Conservation (phyloP, 1,284 basidiomycete species). For the Laetiporus sulphureus region DNA sequence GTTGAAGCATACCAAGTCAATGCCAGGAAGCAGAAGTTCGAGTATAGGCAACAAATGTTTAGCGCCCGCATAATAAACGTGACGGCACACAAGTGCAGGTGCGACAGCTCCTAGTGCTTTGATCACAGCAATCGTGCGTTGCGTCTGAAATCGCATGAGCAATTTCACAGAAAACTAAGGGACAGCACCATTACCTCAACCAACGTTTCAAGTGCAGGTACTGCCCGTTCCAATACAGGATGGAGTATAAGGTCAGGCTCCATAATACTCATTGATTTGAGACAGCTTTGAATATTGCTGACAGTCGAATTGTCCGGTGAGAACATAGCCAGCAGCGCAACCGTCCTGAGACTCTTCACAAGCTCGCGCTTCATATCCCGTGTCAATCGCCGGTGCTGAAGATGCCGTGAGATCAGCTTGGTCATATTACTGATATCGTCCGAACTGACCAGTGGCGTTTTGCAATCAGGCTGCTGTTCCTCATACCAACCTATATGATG, state of each 20-base stretch:
- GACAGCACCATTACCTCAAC: conserved; percentile 70
- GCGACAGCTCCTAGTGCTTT: conserved; percentile 80
- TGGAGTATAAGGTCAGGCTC: conserved; percentile 87
- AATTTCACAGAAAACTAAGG: background rate
- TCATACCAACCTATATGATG: conserved; percentile 61
- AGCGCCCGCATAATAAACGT: conserved; percentile 74
- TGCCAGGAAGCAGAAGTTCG: conserved; percentile 82
- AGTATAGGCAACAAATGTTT: conserved; percentile 81
- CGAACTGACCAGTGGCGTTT: conserved; percentile 59
- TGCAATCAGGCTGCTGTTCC: conserved; percentile 77
- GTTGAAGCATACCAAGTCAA: conserved; percentile 56
- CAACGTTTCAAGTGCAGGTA: conserved; percentile 82
- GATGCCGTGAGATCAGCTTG: background rate
- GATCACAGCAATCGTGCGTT: conserved; percentile 81
- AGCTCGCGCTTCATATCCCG: conserved; percentile 79
- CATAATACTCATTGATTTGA: conserved; percentile 74
- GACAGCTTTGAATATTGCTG: conserved; percentile 59
- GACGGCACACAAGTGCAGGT: conserved; percentile 71
- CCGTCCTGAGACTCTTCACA: conserved; percentile 77
- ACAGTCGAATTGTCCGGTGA: conserved; percentile 68
- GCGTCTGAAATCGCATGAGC: conserved; percentile 44
- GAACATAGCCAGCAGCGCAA: conserved; percentile 87
- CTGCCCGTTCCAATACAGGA: conserved; percentile 80
- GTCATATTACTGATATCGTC: background rate
- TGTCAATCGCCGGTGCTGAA: conserved; percentile 70